Base-by-base conservation (phyloP, 2,329 filamentous ascomycete genomes). In the Macrophomina tecta region DNA sequence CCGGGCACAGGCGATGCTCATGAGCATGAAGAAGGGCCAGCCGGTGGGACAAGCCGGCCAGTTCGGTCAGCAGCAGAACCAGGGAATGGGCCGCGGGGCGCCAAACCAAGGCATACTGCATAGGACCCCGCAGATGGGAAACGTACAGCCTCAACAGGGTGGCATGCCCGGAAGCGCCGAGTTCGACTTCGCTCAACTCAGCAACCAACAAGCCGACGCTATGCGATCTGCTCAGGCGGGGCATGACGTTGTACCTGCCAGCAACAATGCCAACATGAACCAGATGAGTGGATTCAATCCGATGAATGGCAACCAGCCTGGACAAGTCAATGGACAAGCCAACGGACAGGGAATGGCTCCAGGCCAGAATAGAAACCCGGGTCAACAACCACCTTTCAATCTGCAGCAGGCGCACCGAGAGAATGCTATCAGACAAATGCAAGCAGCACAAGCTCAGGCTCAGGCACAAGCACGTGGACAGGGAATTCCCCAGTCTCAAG, bases 161-260 rank as follows among this genome's bases (percentile, higher is more conserved):
- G 70, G 72, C 7, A 76, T 80, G 52, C 71, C 77, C 77, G 52
- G 73, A 71, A 28, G 74, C 69, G 69, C 75, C 55, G 73, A 77
- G 0, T 77, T 83, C 64, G 80, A 84, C 69, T 82, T 88, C 69
- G 84, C 85, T 65, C 84, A 86, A 51, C 83, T 89, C 46, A 81
- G 87, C 66, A 64, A 53, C 34, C 87, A 89, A 70, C 87, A 89
- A 75, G 84, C 84, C 48, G 87, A 87, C 69, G 87, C 86, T n/a
- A 76, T 88, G 70, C 85, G 86, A 63, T 84, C 84, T 16, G 85
- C 87, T 71, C 85, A 89, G 74, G 84, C 84, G 58, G 87, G 87
- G 8, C 85, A 88, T 69, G 79, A 85, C 49, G 87, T 89, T n/a
- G 87, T 90, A 3, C 87, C 87, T 9, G 87, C 86, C 6, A 90